Conservation (phyloP, 2,329 filamentous ascomycete genomes). For the Fusarium sororula region DNA sequence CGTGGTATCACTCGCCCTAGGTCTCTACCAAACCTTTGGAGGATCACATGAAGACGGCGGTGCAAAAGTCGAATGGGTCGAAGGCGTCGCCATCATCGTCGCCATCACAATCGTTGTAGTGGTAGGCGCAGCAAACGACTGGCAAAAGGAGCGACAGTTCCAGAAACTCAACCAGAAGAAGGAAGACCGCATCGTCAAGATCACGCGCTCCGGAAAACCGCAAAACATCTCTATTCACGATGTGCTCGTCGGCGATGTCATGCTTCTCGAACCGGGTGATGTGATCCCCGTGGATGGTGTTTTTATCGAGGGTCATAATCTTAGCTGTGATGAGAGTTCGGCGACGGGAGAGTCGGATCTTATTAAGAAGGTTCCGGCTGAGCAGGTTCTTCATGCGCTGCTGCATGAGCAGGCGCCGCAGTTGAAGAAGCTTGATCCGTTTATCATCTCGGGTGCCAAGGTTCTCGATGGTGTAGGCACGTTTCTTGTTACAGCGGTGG, state of each 20-base stretch:
- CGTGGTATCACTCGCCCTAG: conserved; percentile 71
- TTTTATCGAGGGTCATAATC: conserved; percentile 63
- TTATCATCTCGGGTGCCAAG: conserved; percentile 66
- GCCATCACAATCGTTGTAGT: conserved; percentile 71
- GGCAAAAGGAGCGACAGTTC: conserved; percentile 74
- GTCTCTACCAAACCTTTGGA: conserved; percentile 72
- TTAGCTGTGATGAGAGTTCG: conserved; percentile 76
- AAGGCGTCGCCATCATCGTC: conserved; percentile 73
- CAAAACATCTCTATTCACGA: conserved; percentile 71
- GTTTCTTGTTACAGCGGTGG: conserved; percentile 63
- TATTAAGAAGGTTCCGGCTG: conserved; percentile 70
- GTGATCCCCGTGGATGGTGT: conserved; percentile 76
- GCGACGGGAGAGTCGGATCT: conserved; percentile 78
- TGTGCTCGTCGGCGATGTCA: conserved; percentile 74
- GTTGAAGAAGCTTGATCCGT: conserved; percentile 66
- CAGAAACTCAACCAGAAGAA: conserved; percentile 70
- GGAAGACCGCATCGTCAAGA: conserved; percentile 71
- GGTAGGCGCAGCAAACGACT: conserved; percentile 72
- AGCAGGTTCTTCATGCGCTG: conserved; percentile 66
- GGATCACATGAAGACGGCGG: conserved; percentile 52
- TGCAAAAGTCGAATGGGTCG: conserved; percentile 69
- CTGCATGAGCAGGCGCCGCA: conserved; percentile 54
- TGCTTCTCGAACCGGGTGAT: conserved; percentile 75
- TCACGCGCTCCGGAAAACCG: conserved; percentile 71
- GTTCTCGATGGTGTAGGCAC: conserved; percentile 64